Evolutionary conservation across 805 yeast genomes (phyloP), one percentile per base, ranked within the genome.

Genomic region (Jamesozyma jinghongensis): DNA sequence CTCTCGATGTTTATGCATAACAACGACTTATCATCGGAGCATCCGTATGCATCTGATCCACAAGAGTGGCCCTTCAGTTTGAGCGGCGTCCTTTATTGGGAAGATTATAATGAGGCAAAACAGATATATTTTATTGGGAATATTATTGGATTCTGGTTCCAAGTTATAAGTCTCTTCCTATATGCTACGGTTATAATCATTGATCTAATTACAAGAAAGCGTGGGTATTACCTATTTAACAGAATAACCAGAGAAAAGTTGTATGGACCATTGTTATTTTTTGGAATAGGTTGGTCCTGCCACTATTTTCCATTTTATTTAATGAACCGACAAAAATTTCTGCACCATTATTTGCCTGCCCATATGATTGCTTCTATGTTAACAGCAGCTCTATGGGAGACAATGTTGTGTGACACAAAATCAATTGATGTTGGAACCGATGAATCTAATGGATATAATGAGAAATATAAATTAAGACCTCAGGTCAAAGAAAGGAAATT

Each of bases 21-120:
- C 67, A 92, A 90, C 66, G 78, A 81, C 50, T 71, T 92, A 49
- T 73, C 86, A 1, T 73, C 88, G 13, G 86, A 84, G 19, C 98
- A 92, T 64, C 97, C 97, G 32, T 92, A 85, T 68, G 95, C 97
- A 10, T 85, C 97, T 3, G 79, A 77, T 46, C 98, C 98, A 2
- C 73, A 76, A 47, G 67, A 80, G 8, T 92, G 98, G 98, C 98
- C 98, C 13, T 69, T 85, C 45, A 74, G 92, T 41, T 61, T 81
- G 40, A 75, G 83, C 12, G 98, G 98, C 51, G 97, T 92, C 29
- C 86, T 97, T 1, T 92, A 90, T 71, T 92, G 97, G 97, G 87
- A 94, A 34, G 77, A 83, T 45, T 66, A 65, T 36, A 69, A 71
- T 38, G 78, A 71, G 6, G 73, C 71, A 46, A 68, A 70, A 51